Evolutionary conservation across 2,329 filamentous ascomycete species (phyloP).

Genomic region (Colletotrichum sp.): DNA sequence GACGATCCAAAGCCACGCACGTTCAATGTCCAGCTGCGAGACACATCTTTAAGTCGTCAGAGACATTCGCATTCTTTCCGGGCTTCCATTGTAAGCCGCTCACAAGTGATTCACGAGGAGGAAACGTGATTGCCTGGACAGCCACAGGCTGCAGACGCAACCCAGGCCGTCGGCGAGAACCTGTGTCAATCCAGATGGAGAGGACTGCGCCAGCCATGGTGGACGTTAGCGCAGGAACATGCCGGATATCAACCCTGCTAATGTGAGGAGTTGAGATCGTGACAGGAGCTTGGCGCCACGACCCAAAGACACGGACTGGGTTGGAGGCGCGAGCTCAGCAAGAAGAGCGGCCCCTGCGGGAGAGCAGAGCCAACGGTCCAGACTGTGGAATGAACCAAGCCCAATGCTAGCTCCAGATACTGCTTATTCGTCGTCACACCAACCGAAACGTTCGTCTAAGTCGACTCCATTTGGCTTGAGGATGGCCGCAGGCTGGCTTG

Average conservation of each 20-base stretch:
- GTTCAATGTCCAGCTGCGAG: not conserved
- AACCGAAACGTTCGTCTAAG: not conserved
- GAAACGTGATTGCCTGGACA: not conserved
- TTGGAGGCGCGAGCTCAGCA: not conserved
- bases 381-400: not conserved
- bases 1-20: not conserved
- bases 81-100: not conserved
- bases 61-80: not conserved
- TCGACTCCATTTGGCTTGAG: not conserved
- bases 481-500: not conserved
- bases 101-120: not conserved
- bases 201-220: not conserved
- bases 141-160: not conserved
- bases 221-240: not conserved
- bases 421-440: not conserved
- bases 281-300: constrained; percentile 9
- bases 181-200: not conserved
- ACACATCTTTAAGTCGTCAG: not conserved
- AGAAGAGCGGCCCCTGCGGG: not conserved
- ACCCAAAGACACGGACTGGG: not conserved
- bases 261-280: not conserved
- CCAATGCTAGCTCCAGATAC: not conserved
- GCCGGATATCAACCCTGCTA: not conserved
- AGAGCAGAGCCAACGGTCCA: not conserved
- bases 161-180: not conserved